Base-by-base conservation (phyloP, 129 eudicot genomes). In the Chrysanthemum makinoi region DNA sequence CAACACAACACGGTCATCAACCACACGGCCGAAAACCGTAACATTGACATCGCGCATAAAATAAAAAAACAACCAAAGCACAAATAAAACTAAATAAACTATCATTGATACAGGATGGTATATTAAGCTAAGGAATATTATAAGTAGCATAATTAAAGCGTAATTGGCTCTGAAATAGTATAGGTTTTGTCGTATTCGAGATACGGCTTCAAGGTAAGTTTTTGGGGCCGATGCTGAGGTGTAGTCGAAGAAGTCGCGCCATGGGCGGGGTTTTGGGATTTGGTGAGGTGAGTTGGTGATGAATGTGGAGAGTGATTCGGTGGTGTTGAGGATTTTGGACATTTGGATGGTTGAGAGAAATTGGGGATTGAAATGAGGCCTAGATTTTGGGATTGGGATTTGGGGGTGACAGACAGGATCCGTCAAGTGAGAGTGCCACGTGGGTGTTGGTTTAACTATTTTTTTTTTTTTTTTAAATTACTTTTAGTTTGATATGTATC, bases 31-130 rank as follows among this genome's bases (percentile, higher is more conserved):
- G 39, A 86, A 78, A 3, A 84, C 47, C 77, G 82, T 50, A 62
- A 91, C 24, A 5, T 89, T 83, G 0, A 67, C 53, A 9, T 81
- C 86, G 5, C 95, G 80, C 18, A 69, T 73, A 54, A 87, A 85
- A 75, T 81, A 87, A 30, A 88, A 75, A 19, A 55, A 80, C 28
- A 91, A 18, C 97, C 97, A 90, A 5, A 66, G 78, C 0, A 83
- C 78, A 55, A 79, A 85, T 6, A 84, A 66, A 4, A 81, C 30
- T 62, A 87, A 59, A 69, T 83, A 90, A 0, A 88, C 82, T 15
- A 90, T 85, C 80, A 90, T 83, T 2, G 91, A 90, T 8, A 87
- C 14, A 4, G 97, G 97, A 68, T 90, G 89, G 81, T 83, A 90
- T 24, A 90, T 54, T 17, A 91, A 81, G 85, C 89, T 80, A 63